These are phyloP conservation scores for Mucor ambiguus DNA, from an alignment of 371 early-diverging fungal genomes.

Conservation along the genomic window DNA sequence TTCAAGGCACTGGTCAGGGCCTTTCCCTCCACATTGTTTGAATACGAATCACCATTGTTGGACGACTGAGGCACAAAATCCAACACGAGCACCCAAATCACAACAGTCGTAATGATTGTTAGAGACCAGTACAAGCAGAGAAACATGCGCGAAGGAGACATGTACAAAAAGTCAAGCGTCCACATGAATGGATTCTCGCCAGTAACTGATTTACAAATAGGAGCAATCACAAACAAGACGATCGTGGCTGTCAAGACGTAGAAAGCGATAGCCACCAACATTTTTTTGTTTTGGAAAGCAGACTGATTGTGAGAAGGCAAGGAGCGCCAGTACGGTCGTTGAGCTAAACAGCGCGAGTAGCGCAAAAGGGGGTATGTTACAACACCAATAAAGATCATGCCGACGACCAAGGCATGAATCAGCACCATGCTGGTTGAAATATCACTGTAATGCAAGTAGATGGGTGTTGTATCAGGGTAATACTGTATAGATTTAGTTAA, in stretches of 20 bases:
- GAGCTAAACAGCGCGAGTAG: constrained; percentile 51
- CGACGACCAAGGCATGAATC: constrained; percentile 60
- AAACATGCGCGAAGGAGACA: constrained; percentile 45
- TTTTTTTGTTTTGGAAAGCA: constrained; percentile 23
- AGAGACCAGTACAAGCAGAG: constrained; percentile 65
- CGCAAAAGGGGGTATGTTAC: constrained; percentile 57
- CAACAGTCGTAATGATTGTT: constrained; percentile 56
- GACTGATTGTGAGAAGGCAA: background rate
- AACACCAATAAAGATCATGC: constrained; percentile 71
- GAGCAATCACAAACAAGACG: constrained; percentile 49
- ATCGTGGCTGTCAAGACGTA: constrained; percentile 42
- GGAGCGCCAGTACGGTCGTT: constrained; percentile 48
- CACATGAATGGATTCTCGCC: constrained; percentile 64
- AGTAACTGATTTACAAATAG: constrained; percentile 47
- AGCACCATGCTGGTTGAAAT: constrained; percentile 39
- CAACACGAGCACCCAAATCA: constrained; percentile 54
- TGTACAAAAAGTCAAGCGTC: constrained; percentile 58
- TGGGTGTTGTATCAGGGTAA: constrained; percentile 30
- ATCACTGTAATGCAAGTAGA: constrained; percentile 24
- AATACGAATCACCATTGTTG: constrained; percentile 4
- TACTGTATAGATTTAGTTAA: constrained; percentile 12
- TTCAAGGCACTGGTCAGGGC: constrained; percentile 58
- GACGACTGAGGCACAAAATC: constrained; percentile 42
- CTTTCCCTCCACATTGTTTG: constrained; percentile 25
- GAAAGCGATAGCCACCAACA: constrained; percentile 39